These are phyloP conservation scores for Boletus tylopilopsis DNA, from an alignment of 768 basidiomycete genomes.

Conservation along the genomic window DNA sequence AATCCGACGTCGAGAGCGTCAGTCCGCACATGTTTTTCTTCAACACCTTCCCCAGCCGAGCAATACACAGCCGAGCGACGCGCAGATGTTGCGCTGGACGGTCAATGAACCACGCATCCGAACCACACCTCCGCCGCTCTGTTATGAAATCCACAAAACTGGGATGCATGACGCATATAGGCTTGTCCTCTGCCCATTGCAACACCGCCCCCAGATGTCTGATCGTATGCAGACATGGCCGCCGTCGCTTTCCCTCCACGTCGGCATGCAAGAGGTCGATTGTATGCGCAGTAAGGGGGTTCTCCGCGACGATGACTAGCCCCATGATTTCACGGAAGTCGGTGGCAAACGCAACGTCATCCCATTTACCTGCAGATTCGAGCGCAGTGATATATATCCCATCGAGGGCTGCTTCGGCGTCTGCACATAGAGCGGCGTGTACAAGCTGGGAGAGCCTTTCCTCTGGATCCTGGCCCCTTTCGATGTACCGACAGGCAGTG, in stretches of 20 bases:
- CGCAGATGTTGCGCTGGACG: constrained; percentile 17
- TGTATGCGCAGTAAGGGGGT: constrained; percentile 22
- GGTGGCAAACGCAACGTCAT: constrained; percentile 23
- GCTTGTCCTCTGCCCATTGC: constrained; percentile 25
- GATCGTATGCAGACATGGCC: constrained; percentile 30
- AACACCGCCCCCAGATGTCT: constrained; percentile 24
- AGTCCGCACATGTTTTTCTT: constrained; percentile 26
- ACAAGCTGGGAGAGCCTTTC: constrained; percentile 28
- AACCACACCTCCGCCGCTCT: constrained; percentile 26
- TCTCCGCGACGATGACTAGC: constrained; percentile 26
- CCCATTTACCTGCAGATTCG: constrained; percentile 29
- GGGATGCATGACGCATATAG: constrained; percentile 32
- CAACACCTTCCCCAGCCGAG: constrained; percentile 11
- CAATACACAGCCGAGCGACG: constrained; percentile 25
- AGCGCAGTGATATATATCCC: constrained; percentile 30
- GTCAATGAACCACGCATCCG: constrained; percentile 30
- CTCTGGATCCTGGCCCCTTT: constrained; percentile 28
- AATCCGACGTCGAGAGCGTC: constrained; percentile 15
- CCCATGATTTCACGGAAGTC: constrained; percentile 34
- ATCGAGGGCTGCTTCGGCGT: constrained; percentile 29
- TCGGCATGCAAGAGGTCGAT: constrained; percentile 28
- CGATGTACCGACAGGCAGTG: constrained; percentile 32
- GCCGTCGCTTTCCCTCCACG: constrained; percentile 7
- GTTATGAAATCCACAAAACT: constrained; percentile 35
- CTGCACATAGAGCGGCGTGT: constrained; percentile 15